phyloP scores from a whole-genome alignment of 2,329 filamentous ascomycete genomes.

The Coniochaeta ligniaria region DNA sequence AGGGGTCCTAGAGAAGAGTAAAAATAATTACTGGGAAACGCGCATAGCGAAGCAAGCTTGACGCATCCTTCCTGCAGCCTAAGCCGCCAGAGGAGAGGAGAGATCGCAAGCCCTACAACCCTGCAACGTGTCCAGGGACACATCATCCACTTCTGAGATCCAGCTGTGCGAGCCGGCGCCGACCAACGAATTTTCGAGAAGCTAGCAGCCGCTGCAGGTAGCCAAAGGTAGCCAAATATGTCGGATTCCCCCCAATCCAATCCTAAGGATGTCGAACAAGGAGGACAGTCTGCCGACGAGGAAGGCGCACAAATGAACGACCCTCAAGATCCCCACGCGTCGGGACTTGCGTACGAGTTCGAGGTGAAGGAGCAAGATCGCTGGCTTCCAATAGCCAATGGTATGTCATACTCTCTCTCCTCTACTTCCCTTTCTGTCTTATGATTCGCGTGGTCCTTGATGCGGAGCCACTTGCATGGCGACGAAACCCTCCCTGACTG shows the following conservation, averaged over 20 bases:
- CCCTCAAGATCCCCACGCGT: conserved; percentile 68
- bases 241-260: conserved; percentile 80
- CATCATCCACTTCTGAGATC: conserved; percentile 44
- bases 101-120: conserved; percentile 44
- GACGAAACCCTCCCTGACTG: conserved; percentile 27
- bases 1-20: conserved; percentile 21
- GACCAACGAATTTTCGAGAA: conserved; percentile 52
- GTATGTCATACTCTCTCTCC: conserved; percentile 58
- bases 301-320: conserved; percentile 85
- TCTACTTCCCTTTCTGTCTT: conserved; percentile 24
- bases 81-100: conserved; percentile 31
- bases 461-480: conserved; percentile 19
- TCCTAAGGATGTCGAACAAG: conserved; percentile 90
- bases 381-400: conserved; percentile 99
- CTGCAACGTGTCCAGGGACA: conserved; percentile 57
- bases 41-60: conserved; percentile 30
- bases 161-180: conserved; percentile 48
- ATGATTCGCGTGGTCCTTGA: conserved; percentile 23
- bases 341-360: conserved; percentile 79
- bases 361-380: conserved; percentile 99
- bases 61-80: conserved; percentile 45
- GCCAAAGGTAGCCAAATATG: conserved; percentile 84
- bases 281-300: conserved; percentile 87
- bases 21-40: conserved; percentile 19
- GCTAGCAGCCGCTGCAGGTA: conserved; percentile 59